These are phyloP conservation scores for Tricholoma terreum DNA, from an alignment of 768 basidiomycete species.

Conservation along the genomic window DNA sequence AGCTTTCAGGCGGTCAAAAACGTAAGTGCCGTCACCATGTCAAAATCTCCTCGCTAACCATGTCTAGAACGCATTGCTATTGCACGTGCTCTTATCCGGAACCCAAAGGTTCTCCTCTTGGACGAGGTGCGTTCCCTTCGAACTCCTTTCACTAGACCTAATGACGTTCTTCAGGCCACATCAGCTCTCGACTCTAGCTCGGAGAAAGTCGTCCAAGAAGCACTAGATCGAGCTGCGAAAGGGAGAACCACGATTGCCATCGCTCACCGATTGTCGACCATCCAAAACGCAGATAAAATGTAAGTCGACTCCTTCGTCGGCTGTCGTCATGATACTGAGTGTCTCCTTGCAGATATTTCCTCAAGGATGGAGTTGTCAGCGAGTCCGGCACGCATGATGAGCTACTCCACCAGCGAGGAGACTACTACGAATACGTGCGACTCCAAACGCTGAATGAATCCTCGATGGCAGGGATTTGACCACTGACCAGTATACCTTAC, in stretches of 20 bases:
- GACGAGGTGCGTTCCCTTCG: conserved; percentile 50
- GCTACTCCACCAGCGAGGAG: conserved; percentile 59
- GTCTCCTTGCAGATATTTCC: conserved; percentile 80
- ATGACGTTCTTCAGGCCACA: conserved; percentile 51
- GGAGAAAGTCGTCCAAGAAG: conserved; percentile 94
- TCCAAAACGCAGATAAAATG: no score
- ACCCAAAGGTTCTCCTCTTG: conserved; percentile 82
- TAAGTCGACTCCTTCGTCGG: no score
- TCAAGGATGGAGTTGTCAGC: conserved; percentile 81
- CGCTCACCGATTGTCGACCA: conserved; percentile 89
- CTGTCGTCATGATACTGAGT: no score
- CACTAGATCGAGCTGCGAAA: conserved; percentile 87
- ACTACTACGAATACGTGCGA: conserved; percentile 83
- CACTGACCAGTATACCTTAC: no score
- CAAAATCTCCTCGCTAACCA: no score
- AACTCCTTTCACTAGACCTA: conserved; percentile 8
- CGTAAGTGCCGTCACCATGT: no score
- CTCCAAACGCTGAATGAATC: conserved; percentile 78
- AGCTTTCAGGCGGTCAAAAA: conserved; percentile 86
- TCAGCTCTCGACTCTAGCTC: conserved; percentile 88
- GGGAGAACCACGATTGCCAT: conserved; percentile 94
- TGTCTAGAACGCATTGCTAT: conserved; percentile 67
- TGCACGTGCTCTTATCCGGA: conserved; percentile 83
- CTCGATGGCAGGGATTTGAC: no score
- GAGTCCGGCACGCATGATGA: conserved; percentile 90